Evolutionary conservation across 441 rosid species (phyloP), one percentile per base, ranked within the genome.

Genomic region (Arabidopsis lyrata): DNA sequence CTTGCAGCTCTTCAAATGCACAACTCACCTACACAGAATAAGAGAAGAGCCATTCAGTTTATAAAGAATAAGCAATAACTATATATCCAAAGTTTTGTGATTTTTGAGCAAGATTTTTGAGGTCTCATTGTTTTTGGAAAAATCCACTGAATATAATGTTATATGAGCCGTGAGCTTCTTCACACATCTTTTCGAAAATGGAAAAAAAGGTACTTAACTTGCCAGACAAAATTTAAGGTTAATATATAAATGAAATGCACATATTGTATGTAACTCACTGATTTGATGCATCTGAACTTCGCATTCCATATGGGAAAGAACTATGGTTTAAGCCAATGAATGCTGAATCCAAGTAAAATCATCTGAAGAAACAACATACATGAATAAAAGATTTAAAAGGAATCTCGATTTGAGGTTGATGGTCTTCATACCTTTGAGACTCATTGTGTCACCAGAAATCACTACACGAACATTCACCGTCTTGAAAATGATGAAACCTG

Each of bases 401-500:
- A 41, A 39, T 15, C n/a, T 45, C 52, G 14, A 24, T 15, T 48
- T 56, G 27, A 36, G 59, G 24, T 53, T 47, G 52, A 47, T 48
- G 13, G 52, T 57, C 45, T 57, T 57, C 53, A 27, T 31, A 74
- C 62, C 63, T 58, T 38, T 57, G 52, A 58, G 61, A 49, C 57
- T 42, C 41, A 53, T 27, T 18, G 44, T 53, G 66, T 82, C 73
- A 93, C 97, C 98, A 93, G 82, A 89, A 93, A 78, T 90, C 97
- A 64, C 75, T 80, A 71, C 98, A 90, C 0, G 95, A 90, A 77
- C 98, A 90, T 47, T 70, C 78, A 13, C 98, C 97, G n/a, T 84
- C 86, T 60, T 78, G 70, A 58, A 93, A 93, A 79, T 93, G 97
- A 86, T 93, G 98, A 81, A 93, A 93, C 78, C 98, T 83, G 81